phyloP scores from a whole-genome alignment of 345 rosid genomes.

The Sisymbrium altissimum region DNA sequence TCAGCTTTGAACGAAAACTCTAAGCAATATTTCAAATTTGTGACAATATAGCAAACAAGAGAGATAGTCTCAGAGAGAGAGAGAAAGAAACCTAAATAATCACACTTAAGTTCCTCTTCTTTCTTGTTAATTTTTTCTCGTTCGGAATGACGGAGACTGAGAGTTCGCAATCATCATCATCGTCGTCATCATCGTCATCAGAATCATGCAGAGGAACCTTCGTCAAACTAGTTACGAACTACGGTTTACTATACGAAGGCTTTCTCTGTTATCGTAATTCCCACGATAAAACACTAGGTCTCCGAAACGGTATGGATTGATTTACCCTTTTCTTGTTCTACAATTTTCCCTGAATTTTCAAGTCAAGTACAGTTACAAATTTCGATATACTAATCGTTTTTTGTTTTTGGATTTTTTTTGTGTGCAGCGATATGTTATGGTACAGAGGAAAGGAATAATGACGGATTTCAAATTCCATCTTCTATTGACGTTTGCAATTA shows the following conservation, averaged over 20 bases:
- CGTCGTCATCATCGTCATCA: neutral
- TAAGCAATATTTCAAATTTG: neutral
- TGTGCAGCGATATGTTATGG: conserved; percentile 49
- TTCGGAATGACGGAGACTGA: conserved; percentile 20
- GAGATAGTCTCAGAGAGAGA: neutral
- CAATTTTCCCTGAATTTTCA: neutral
- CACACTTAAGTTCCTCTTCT: neutral
- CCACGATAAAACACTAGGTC: conserved; percentile 39
- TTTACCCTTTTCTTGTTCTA: neutral
- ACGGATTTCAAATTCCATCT: conserved; percentile 37
- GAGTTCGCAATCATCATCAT: neutral
- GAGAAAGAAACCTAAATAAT: neutral
- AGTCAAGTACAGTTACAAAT: neutral
- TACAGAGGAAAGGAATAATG: conserved; percentile 42
- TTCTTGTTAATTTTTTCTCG: too few species aligned
- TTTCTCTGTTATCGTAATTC: conserved; percentile 34
- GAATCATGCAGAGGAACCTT: conserved; percentile 39
- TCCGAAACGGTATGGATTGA: conserved; percentile 38
- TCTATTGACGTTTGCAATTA: conserved; percentile 35
- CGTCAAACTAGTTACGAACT: conserved; percentile 39
- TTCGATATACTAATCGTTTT: neutral
- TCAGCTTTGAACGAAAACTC: too few species aligned
- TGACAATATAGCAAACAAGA: too few species aligned
- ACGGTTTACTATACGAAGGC: conserved; percentile 45
- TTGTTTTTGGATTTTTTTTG: neutral